Base-by-base conservation (phyloP, 371 early-diverging fungal species). In the Gilbertella persicaria region DNA sequence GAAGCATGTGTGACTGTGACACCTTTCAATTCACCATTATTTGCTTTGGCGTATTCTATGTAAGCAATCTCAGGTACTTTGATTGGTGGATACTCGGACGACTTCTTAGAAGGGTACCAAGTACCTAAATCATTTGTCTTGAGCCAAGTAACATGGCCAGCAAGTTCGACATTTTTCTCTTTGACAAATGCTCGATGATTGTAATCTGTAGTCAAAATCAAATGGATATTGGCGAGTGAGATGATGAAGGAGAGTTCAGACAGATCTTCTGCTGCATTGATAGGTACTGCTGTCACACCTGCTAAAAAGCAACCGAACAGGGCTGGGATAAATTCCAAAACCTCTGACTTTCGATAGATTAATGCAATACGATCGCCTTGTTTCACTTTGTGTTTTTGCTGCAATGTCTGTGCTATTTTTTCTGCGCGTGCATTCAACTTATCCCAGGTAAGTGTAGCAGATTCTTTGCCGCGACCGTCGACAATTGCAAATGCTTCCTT, bases 221-320 rank as follows among this genome's bases (percentile, higher is more conserved):
- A 60, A 51, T 71, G 70, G 12, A 86, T 66, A 21, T 82, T 75
- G 19, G 91, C 85, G 30, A 80, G 69, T 28, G 82, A 83, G 37
- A 93, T 66, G 21, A 93, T 87, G 49, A 85, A 87, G 13, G 80
- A 72, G 21, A 93, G 70, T 56, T 94, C 95, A 3, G 87, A 79
- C 45, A 91, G 64, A 42, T 89, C 90, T 50, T 93, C 93, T 9
- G 84, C 85, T 2, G 89, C 82, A 44, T 87, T 86, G 58, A 90
- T 81, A 2, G 95, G 95, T 12, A 94, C 92, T 2, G 93, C 93
- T 5, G 87, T 85, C 66, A 89, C 73, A 9, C 93, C 93, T 2
- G 88, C 87, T 47, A 85, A 77, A 60, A 93, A 87, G 62, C 93
- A 91, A 16, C 86, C 93, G 51, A 85, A 82, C 30, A 93, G 51